Base-by-base conservation (phyloP, 2,329 filamentous ascomycete genomes). In the Paecilomyces dactylethromorphus region DNA sequence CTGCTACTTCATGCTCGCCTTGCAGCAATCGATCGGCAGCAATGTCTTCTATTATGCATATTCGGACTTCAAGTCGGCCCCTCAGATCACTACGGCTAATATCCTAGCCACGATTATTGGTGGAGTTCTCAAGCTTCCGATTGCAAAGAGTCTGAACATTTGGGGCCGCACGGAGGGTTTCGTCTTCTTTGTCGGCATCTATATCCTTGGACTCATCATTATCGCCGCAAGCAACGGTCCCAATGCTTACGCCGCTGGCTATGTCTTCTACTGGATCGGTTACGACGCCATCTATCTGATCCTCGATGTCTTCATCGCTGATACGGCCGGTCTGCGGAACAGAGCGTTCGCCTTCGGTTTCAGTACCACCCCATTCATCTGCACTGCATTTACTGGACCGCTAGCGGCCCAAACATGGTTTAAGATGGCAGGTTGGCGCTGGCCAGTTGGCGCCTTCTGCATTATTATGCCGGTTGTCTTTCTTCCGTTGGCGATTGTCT, bases 81-180 rank as follows among this genome's bases (percentile, higher is more conserved):
- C 54, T 64, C 83, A 66, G 73, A 79, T 56, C 70, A 81, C 15
- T 2, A 81, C 83, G 2, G 81, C 83, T 15, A 73, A 75, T 54
- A 82, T 87, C 60, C 74, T 87, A 39, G 74, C 82, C 13, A 79
- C 72, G 59, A 73, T 87, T 49, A 81, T 87, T 32, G 80, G 79
- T 33, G 85, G 83, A 24, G 76, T 86, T 33, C 74, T 82, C 53
- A 85, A 85, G 66, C 76, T 88, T n/a, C 82, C 85, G 0, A 76
- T 86, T 21, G 84, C 84, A 57, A 87, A 87, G 68, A 76, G 85
- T 3, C 74, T 88, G 55, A 83, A 88, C 69, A 73, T 86, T 22
- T 88, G 82, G 79, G 86, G 85, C 35, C 83, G 86, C 52, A 78
- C 83, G 0, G 80, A 86, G 66, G 85, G 82, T n/a, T 79, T 85